Evolutionary conservation across 192 early-diverging fungal species (phyloP).

Genomic region (Phlyctochytrium bullatum): DNA sequence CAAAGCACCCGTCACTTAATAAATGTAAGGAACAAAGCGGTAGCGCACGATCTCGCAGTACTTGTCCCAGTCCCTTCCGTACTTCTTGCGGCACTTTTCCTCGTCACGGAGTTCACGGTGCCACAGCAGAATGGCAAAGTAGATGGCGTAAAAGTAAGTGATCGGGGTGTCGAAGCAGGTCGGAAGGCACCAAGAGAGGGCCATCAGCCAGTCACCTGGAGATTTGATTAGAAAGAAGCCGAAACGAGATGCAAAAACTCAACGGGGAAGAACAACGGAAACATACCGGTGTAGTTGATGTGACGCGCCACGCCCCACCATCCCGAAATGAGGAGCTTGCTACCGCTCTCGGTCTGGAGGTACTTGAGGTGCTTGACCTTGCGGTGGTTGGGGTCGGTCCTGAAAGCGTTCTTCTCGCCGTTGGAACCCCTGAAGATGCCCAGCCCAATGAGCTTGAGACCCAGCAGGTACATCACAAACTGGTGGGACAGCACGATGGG

Average conservation of each 20-base stretch:
- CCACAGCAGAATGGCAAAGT: conserved; percentile 86
- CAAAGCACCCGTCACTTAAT: too few species aligned
- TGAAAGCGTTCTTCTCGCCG: conserved; percentile 86
- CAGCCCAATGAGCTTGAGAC: conserved; percentile 66
- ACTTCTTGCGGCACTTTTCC: conserved; percentile 85
- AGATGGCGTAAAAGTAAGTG: conserved; percentile 91
- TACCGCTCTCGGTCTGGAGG: conserved; percentile 80
- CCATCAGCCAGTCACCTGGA: conserved; percentile 88
- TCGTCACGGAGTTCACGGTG: conserved; percentile 91
- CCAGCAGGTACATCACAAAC: conserved; percentile 41
- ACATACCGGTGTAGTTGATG: conserved; percentile 82
- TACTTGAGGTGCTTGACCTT: conserved; percentile 68
- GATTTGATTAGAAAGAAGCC: conserved; percentile 9
- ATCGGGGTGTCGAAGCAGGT: conserved; percentile 76
- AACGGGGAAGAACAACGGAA: background rate
- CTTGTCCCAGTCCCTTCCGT: conserved; percentile 88
- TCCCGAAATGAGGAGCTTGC: conserved; percentile 74
- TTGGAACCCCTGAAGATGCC: conserved; percentile 89
- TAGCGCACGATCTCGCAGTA: conserved; percentile 81
- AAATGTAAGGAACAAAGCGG: conserved; percentile 73
- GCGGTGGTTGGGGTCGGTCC: conserved; percentile 47
- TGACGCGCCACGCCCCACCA: conserved; percentile 97
- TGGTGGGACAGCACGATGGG: conserved; percentile 56
- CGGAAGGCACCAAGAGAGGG: conserved; percentile 85
- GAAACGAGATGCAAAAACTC: conserved; percentile 4